A percentile compares a stretch with the other conserved stretches of the same genome.
Evolutionary conservation across 208 protist genomes (phyloP).

Genomic region (Wallacemonas collosoma): DNA sequence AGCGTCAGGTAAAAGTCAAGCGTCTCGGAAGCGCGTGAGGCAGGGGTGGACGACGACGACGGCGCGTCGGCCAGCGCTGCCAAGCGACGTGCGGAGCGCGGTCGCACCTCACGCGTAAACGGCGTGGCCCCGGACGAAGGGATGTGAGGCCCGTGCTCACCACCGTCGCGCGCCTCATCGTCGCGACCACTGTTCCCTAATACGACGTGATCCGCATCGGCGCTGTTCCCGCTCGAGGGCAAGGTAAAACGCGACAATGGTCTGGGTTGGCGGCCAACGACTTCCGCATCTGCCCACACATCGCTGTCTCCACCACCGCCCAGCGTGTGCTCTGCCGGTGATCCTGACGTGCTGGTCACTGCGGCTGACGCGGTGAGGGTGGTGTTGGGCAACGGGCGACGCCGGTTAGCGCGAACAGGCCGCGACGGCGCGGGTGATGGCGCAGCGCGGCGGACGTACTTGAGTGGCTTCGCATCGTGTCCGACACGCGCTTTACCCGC

Average conservation of each 20-base stretch:
- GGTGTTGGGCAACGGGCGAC: constrained; percentile 17
- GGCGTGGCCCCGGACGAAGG: too few relatives aligned
- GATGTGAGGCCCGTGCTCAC: neutral
- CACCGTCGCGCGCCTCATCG: neutral
- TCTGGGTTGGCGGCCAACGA: neutral
- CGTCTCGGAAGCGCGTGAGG: constrained; percentile 28
- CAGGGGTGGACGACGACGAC: neutral
- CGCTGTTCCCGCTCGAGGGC: neutral
- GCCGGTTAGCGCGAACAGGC: constrained; percentile 33
- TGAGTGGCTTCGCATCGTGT: constrained; percentile 28
- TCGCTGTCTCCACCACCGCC: neutral
- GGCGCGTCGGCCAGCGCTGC: neutral
- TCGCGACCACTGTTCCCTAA: neutral
- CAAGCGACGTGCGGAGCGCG: neutral
- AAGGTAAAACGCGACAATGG: neutral
- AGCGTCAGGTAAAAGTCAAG: constrained; percentile 47
- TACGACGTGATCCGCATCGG: constrained; percentile 12
- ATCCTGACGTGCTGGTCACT: constrained; percentile 1
- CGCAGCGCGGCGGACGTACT: constrained; percentile 37
- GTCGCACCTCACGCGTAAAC: neutral
- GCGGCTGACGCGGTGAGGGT: neutral
- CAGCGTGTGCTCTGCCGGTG: constrained; percentile 4
- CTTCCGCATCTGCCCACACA: neutral
- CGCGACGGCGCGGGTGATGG: constrained; percentile 56
- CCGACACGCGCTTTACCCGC: constrained; percentile 2